These are phyloP conservation scores for Triticum urartu DNA, from an alignment of 176 grass and related monocot species.

Conservation along the genomic window DNA sequence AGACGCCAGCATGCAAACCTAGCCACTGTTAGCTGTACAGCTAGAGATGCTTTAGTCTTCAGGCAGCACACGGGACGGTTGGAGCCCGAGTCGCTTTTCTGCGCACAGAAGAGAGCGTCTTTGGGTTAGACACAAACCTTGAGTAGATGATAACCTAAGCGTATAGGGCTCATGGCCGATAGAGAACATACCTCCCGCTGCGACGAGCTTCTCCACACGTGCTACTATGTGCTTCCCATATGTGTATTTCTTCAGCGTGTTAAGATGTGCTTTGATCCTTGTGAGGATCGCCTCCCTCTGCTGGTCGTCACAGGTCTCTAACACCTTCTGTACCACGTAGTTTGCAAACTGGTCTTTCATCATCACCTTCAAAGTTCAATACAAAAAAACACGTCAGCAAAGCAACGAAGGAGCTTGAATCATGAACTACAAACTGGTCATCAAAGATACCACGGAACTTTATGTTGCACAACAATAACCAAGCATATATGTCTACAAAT, in stretches of 20 bases:
- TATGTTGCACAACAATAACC: background rate
- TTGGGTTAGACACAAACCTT: background rate
- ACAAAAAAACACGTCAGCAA: background rate
- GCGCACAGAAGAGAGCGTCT: background rate
- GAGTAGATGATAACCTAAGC: background rate
- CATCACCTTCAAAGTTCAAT: constrained; percentile 49
- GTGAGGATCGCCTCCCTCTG: constrained; percentile 51
- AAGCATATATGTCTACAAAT: background rate
- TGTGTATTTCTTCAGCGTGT: constrained; percentile 56
- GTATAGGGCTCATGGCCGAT: background rate
- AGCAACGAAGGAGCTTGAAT: background rate
- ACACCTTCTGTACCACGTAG: constrained; percentile 60
- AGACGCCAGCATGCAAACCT: constrained; percentile 12
- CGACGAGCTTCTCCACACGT: constrained; percentile 57
- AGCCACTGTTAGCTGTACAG: constrained; percentile 45
- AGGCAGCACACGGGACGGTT: background rate
- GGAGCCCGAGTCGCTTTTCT: constrained; percentile 46
- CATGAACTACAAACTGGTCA: background rate
- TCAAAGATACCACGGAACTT: background rate
- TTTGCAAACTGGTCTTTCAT: constrained; percentile 64
- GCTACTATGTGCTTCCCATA: constrained; percentile 61
- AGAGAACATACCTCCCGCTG: constrained; percentile 44
- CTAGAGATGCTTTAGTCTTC: constrained; percentile 5
- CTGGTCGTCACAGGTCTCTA: constrained; percentile 55
- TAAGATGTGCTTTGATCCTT: constrained; percentile 57